Base-by-base conservation (phyloP, 768 basidiomycete species). In the Pleurotus eryngii region DNA sequence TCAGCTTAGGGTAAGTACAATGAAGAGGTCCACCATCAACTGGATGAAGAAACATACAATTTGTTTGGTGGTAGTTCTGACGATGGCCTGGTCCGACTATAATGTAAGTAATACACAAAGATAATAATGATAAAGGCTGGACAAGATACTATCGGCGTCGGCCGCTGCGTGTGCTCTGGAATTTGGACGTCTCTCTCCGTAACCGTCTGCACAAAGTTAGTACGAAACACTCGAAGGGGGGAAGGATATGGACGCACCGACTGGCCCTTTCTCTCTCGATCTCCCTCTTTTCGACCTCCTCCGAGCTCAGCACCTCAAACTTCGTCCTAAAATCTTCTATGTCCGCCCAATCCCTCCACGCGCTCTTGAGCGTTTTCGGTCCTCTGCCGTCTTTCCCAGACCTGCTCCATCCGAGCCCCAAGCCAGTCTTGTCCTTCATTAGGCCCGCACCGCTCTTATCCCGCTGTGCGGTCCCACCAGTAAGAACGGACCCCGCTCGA, bases 291-390 rank as follows among this genome's bases (percentile, higher is more conserved):
- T 95, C 95, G 57, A 98, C 86, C 69, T 99, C 97, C 71, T 98
- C 97, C 17, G 86, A 81, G 3, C 78, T 92, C 61, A 98, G 68
- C 61, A 91, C 87, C 71, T 97, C 87, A 69, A 97, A 88, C 50
- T 85, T 79, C 39, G 97, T 98, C 61, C 83, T 81, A 70, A 92
- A 97, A 69, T 95, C 92, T 66, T 91, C 91, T 37, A 89, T 85
- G 68, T 97, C 96, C 35, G 79, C 81, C 94, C 95, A 98, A 68
- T 98, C 96, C 46, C 95, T 75, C 96, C 96, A 98, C 2, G 95
- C 89, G 57, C 95, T 90, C 70, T 83, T 83, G 48, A 98, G 72
- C 27, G 81, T 76, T 71, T 90, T 92, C 6, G 93, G 90, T 2
- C 93, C 95, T 26, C 86, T 74, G 15, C 87, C 89, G 58, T 88